Percentiles rank a stretch among this genome's conserved stretches.
These are phyloP conservation scores for Neurospora tetraspora DNA, from an alignment of 495 filamentous ascomycete species.

Conservation along the genomic window DNA sequence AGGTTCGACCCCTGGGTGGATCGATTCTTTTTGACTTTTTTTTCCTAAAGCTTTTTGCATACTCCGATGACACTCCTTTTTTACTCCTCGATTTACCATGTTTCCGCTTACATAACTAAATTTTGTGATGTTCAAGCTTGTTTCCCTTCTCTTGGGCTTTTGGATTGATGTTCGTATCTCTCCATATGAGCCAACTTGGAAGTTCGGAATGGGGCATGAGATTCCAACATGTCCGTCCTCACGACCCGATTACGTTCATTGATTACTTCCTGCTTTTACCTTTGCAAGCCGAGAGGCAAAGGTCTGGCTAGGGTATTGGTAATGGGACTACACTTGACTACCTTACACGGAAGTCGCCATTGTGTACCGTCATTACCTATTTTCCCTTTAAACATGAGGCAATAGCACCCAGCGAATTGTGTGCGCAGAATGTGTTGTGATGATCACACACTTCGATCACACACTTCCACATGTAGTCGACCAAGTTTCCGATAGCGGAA, in stretches of 20 bases:
- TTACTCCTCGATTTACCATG: neutral
- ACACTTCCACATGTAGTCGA: neutral
- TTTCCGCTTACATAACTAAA: neutral
- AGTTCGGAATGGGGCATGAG: no score
- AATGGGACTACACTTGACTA: no score
- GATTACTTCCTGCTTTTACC: no score
- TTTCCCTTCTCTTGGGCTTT: neutral
- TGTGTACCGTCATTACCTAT: no score
- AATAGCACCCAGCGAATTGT: neutral
- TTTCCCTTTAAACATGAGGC: neutral
- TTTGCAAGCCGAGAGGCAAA: no score
- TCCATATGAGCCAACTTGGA: no score
- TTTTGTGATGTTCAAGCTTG: neutral
- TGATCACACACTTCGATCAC: neutral
- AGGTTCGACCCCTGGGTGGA: neutral
- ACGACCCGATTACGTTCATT: no score
- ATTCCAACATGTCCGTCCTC: no score
- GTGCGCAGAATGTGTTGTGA: neutral
- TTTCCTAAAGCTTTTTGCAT: neutral
- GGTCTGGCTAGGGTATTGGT: no score
- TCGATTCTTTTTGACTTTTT: neutral
- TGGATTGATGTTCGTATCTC: no score
- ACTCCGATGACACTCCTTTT: neutral
- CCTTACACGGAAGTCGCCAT: no score
- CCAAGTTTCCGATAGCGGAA: neutral